These are phyloP conservation scores for Penicillium samsonianum DNA, from an alignment of 495 filamentous ascomycete species.

Conservation along the genomic window DNA sequence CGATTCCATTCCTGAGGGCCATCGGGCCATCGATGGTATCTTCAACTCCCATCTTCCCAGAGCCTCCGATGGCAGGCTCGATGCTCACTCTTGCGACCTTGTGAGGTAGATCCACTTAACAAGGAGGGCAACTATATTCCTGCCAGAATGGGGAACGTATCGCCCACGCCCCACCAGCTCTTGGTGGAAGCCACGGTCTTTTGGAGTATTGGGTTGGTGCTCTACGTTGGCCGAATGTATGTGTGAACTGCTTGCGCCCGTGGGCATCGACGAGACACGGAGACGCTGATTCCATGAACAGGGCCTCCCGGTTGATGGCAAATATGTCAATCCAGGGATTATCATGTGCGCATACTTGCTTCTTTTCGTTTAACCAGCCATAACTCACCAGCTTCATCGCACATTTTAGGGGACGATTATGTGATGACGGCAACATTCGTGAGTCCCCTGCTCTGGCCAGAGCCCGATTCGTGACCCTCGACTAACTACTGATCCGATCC, in stretches of 20 bases:
- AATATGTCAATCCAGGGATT: not conserved
- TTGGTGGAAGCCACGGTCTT: slow-evolving; percentile 32
- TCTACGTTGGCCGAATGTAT: slow-evolving; percentile 37
- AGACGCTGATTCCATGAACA: not conserved
- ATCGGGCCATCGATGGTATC: no score
- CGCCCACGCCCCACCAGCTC: slow-evolving; percentile 35
- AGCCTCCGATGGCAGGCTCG: not conserved
- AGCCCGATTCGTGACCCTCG: not conserved
- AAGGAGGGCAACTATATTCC: not conserved
- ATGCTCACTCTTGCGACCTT: not conserved
- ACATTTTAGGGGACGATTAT: slow-evolving; percentile 51
- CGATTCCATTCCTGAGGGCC: not conserved
- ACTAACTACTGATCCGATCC: not conserved
- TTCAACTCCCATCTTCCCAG: no score
- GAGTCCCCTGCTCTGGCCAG: slow-evolving; percentile 21
- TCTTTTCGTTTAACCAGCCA: not conserved
- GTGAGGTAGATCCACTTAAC: not conserved
- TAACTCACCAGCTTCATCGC: not conserved
- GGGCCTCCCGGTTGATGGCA: not conserved
- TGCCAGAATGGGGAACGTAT: slow-evolving; percentile 34
- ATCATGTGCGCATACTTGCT: not conserved
- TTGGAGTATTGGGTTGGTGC: slow-evolving; percentile 33
- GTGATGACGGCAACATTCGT: slow-evolving; percentile 58
- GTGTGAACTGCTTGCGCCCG: slow-evolving; percentile 1
- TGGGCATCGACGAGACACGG: not conserved